Evolutionary conservation across 257 asterid species (phyloP), one percentile per base, ranked within the genome.

Genomic region (Solanum sparsipilum): DNA sequence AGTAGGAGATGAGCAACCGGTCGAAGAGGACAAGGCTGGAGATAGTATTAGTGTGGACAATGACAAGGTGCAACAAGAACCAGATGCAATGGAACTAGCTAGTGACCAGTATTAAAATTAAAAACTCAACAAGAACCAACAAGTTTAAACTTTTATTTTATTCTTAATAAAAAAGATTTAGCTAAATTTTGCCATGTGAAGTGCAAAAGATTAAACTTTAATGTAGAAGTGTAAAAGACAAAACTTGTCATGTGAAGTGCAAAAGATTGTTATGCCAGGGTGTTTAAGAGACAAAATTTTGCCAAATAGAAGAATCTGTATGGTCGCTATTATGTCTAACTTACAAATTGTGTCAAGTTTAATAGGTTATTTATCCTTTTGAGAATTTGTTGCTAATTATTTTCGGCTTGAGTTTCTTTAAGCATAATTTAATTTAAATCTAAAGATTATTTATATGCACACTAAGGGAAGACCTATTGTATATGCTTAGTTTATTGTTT

Each of bases 1-100:
- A 60, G 87, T 41, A 44, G 91, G 44, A 74, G 36, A 71, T 81
- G 92, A 90, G n/a, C 58, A 88, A 8, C 9, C 6, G 0, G 65
- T 56, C 18, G 88, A 89, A 73, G 81, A 35, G 4, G 87, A 86
- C 56, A 88, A 86, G 85, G 74, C 90, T 18, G 90, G 88, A 86
- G 89, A 88, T n/a, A 29, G 39, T 83, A 27, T 60, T 21, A 34
- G 79, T 63, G 27, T 58, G 21, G 68, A 58, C 79, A 20, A 20
- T 56, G 65, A 11, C 65, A 56, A 56, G n/a, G n/a, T 56, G n/a
- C 65, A 32, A 86, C 89, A 90, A 60, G 68, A 41, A 65, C 56
- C 82, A 84, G 39, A 48, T 38, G 86, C 36, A 87, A 39, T 87
- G 23, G 75, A 68, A 27, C 74, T 67, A 12, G 35, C 10, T 67